phyloP scores from a whole-genome alignment of 176 grass and related monocot species.

The Phoenix roebelenii region DNA sequence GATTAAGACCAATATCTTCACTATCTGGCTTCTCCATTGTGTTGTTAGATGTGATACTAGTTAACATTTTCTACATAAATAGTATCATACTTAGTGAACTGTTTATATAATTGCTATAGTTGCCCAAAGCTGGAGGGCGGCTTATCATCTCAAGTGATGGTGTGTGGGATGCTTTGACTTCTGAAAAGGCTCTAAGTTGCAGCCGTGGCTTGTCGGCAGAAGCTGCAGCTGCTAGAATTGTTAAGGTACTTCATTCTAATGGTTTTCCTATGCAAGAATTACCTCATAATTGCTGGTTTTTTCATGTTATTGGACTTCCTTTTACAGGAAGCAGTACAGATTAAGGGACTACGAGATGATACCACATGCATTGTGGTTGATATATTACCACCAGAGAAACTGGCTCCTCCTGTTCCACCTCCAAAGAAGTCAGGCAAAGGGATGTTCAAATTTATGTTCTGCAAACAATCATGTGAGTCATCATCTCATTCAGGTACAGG shows the following conservation, averaged over 20 bases:
- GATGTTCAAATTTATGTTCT: conserved; percentile 67
- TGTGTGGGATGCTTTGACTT: conserved; percentile 72
- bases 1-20: no score
- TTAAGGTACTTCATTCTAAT: conserved; percentile 40
- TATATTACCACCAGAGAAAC: conserved; percentile 74
- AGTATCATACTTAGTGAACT: no score
- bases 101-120: conserved; percentile 18
- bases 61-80: no score
- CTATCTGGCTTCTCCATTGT: no score
- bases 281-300: neutral
- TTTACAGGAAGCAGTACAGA: conserved; percentile 66
- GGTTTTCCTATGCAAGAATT: no score
- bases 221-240: conserved; percentile 63
- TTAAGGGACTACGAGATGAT: conserved; percentile 74
- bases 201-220: conserved; percentile 74
- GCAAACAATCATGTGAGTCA: conserved; percentile 55
- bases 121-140: conserved; percentile 77
- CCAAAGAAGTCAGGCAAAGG: conserved; percentile 65
- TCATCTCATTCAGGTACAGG: conserved; percentile 47
- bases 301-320: conserved; percentile 12
- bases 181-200: conserved; percentile 66
- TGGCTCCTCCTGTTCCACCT: conserved; percentile 39
- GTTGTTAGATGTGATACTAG: no score
- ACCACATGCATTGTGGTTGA: conserved; percentile 94
- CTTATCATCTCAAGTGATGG: conserved; percentile 92